phyloP scores from a whole-genome alignment of 2,329 filamentous ascomycete genomes.

The Tolypocladium ophioglossoides region DNA sequence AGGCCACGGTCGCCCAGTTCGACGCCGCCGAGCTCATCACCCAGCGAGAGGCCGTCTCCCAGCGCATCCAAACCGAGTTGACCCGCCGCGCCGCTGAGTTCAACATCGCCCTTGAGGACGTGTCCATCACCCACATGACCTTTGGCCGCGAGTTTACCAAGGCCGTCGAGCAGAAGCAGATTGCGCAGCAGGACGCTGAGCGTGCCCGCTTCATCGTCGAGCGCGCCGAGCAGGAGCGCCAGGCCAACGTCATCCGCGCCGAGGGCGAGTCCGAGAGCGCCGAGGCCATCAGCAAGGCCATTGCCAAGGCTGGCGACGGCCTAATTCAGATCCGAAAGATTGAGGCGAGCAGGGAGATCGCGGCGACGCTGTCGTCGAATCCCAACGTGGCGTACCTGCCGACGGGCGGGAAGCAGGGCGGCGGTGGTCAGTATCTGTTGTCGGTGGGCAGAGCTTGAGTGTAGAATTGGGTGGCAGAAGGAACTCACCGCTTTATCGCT shows the following conservation, averaged over 20 bases:
- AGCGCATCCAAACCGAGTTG: slow-evolving; percentile 87
- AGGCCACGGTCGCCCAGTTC: slow-evolving; percentile 97
- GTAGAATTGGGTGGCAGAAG: slow-evolving; percentile 8
- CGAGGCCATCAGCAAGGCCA: slow-evolving; percentile 88
- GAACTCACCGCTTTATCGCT: slow-evolving; percentile 22
- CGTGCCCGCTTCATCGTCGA: slow-evolving; percentile 96
- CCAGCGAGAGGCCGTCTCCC: slow-evolving; percentile 91
- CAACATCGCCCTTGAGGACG: slow-evolving; percentile 98
- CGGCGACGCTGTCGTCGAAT: slow-evolving; percentile 76
- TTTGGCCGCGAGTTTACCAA: slow-evolving; percentile 98
- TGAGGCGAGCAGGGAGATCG: slow-evolving; percentile 93
- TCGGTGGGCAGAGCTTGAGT: slow-evolving; percentile 35
- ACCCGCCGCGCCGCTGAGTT: slow-evolving; percentile 91
- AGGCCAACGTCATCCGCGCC: slow-evolving; percentile 95
- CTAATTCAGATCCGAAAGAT: slow-evolving; percentile 94
- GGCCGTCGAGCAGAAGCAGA: slow-evolving; percentile 99
- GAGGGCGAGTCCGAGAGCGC: slow-evolving; percentile 97
- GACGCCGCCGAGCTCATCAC: slow-evolving; percentile 98
- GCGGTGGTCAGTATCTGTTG: slow-evolving; percentile 41
- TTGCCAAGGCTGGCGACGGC: slow-evolving; percentile 86
- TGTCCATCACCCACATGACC: slow-evolving; percentile 99
- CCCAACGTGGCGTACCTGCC: slow-evolving; percentile 95
- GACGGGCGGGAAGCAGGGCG: slow-evolving; percentile 57
- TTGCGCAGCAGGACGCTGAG: slow-evolving; percentile 97
- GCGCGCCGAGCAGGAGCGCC: slow-evolving; percentile 95